Conservation (phyloP, 345 rosid genomes). For the Moricandia moricandioides region DNA sequence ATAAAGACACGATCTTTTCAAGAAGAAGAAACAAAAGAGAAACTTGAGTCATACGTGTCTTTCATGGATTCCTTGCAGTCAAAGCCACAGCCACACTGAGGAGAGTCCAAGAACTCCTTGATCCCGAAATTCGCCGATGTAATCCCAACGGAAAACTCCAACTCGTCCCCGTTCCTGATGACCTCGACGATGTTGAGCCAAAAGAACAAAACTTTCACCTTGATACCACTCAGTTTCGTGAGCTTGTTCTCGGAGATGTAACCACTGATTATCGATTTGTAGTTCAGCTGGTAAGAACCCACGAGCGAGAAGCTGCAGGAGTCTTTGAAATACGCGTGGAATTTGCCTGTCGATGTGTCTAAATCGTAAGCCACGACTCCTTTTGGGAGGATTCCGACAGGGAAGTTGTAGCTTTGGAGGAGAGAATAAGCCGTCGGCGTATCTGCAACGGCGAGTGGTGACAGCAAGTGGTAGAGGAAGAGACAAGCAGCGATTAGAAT, state of each 20-base stretch:
- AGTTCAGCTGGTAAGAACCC: conserved; percentile 81
- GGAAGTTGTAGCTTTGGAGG: conserved; percentile 67
- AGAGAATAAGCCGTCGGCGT: conserved; percentile 57
- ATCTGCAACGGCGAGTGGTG: conserved; percentile 24
- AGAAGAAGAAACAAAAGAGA: conserved; percentile 53
- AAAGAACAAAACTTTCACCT: conserved; percentile 81
- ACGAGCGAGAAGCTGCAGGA: conserved; percentile 82
- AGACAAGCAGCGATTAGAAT: conserved; percentile 19
- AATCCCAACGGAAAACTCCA: conserved; percentile 85
- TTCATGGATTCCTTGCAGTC: conserved; percentile 48
- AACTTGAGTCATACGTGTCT: conserved; percentile 38
- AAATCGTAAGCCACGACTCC: conserved; percentile 64
- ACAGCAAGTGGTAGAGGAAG: conserved; percentile 31
- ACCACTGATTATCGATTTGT: conserved; percentile 73
- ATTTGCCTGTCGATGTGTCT: conserved; percentile 57
- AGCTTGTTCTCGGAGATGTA: conserved; percentile 59
- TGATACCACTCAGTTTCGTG: conserved; percentile 61
- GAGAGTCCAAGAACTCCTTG: conserved; percentile 76
- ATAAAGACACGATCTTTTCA: conserved; percentile 23
- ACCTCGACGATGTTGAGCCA: conserved; percentile 97
- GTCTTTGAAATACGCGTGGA: conserved; percentile 54
- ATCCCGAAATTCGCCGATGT: conserved; percentile 75
- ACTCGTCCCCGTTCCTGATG: conserved; percentile 50
- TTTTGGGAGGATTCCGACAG: conserved; percentile 76
- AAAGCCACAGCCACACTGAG: conserved; percentile 95